Percentiles rank a stretch among this genome's conserved stretches.
phyloP scores from a whole-genome alignment of 345 rosid species.

The Cardiospermum halicacabum region DNA sequence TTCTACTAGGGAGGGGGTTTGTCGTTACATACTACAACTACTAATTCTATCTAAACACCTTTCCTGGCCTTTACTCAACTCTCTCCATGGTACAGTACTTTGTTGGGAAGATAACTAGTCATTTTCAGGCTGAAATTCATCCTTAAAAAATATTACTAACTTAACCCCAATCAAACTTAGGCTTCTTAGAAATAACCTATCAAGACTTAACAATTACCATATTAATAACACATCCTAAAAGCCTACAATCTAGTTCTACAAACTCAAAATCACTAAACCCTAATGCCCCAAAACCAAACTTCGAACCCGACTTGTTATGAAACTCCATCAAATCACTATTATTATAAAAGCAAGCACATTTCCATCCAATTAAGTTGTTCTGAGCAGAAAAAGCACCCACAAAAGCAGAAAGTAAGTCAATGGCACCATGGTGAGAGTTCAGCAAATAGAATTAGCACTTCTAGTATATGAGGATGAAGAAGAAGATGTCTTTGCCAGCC shows the following conservation, averaged over 20 bases:
- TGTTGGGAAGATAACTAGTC: too few species aligned
- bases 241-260: conserved; percentile 1
- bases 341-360: conserved; percentile 85
- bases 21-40: too few species aligned
- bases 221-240: not conserved
- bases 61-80: too few species aligned
- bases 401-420: conserved; percentile 74
- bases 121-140: too few species aligned
- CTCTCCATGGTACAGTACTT: too few species aligned
- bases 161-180: not conserved
- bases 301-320: conserved; percentile 66
- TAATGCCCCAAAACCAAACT: conserved; percentile 16
- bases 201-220: not conserved
- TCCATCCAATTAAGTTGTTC: conserved; percentile 54
- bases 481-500: too few species aligned
- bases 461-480: too few species aligned
- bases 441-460: too few species aligned
- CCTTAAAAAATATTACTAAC: not conserved
- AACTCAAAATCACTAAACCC: not conserved
- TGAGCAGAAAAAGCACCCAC: conserved; percentile 69
- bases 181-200: not conserved
- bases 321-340: conserved; percentile 87
- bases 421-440: conserved; percentile 47
- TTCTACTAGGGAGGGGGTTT: too few species aligned
- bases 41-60: too few species aligned